Conservation (phyloP, 2,329 filamentous ascomycete genomes). For the Ceratocystiopsis minuta region DNA sequence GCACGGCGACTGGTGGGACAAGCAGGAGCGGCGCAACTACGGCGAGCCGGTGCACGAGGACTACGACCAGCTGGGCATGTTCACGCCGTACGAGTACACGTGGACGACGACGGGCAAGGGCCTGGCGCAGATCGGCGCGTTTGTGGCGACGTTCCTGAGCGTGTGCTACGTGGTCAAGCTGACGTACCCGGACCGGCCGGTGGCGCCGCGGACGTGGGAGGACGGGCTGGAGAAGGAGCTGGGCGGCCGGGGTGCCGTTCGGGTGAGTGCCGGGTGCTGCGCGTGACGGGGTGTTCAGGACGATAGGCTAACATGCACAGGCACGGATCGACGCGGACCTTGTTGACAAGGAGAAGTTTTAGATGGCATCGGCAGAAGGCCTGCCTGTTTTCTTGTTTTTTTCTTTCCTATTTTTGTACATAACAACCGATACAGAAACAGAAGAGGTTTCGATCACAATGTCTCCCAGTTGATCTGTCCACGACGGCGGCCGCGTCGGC, state of each 20-base stretch:
- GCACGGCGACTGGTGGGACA: conserved; percentile 88
- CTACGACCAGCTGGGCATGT: conserved; percentile 79
- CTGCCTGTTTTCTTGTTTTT: too few relatives aligned
- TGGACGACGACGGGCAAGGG: conserved; percentile 58
- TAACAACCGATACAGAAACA: too few relatives aligned
- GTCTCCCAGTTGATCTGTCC: too few relatives aligned
- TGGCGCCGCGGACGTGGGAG: conserved; percentile 52
- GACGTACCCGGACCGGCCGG: conserved; percentile 54
- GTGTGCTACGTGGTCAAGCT: conserved; percentile 49
- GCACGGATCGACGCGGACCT: background rate
- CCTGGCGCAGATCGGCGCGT: conserved; percentile 47
- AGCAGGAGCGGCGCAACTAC: conserved; percentile 92
- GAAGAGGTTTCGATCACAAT: too few relatives aligned
- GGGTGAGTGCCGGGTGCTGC: too few relatives aligned
- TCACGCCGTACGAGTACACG: conserved; percentile 77
- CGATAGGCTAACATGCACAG: background rate
- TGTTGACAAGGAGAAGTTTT: too few relatives aligned
- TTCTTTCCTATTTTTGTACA: too few relatives aligned
- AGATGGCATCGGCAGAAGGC: too few relatives aligned
- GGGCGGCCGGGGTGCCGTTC: conserved; percentile 47
- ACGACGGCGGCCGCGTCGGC: too few relatives aligned
- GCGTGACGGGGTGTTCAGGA: too few relatives aligned
- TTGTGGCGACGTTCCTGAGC: conserved; percentile 44
- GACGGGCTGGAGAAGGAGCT: conserved; percentile 58
- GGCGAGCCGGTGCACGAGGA: conserved; percentile 95